A percentile compares a stretch with the other conserved stretches of the same genome.
These are phyloP conservation scores for Pythium biforme DNA, from an alignment of 352 stramenopile species.

Conservation along the genomic window DNA sequence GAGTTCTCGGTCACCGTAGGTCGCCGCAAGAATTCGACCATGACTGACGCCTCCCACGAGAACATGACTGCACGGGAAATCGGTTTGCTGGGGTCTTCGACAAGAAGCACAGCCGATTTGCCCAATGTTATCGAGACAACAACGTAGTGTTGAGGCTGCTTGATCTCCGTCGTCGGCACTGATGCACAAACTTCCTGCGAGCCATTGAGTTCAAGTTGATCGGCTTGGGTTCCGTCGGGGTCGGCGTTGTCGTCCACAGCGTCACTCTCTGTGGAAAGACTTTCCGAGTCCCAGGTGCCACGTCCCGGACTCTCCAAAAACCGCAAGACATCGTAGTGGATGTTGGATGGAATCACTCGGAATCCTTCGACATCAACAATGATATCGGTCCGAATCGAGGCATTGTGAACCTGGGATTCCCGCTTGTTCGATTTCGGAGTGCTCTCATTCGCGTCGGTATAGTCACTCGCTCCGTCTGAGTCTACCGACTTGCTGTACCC, in stretches of 20 bases:
- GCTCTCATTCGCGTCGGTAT: constrained; percentile 3
- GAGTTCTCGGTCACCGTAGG: constrained; percentile 25
- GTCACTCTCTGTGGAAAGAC: constrained; percentile 2
- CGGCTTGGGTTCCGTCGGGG: background rate
- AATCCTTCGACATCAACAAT: constrained; percentile 73
- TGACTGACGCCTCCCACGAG: constrained; percentile 73
- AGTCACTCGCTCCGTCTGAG: constrained; percentile 12
- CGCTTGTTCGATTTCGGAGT: background rate
- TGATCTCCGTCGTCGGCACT: background rate
- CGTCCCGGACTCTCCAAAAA: constrained; percentile 54
- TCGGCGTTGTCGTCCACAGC: constrained; percentile 2
- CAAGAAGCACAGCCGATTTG: constrained; percentile 63
- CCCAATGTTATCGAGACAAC: constrained; percentile 59
- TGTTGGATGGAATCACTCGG: constrained; percentile 79
- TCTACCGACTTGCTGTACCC: constrained; percentile 13
- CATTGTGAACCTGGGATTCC: constrained; percentile 27
- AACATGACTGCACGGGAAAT: constrained; percentile 77
- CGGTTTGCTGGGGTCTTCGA: constrained; percentile 67
- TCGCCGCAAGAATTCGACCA: constrained; percentile 58
- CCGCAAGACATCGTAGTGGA: constrained; percentile 71
- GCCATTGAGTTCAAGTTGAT: background rate
- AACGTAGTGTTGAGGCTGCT: constrained; percentile 29
- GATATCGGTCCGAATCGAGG: constrained; percentile 50
- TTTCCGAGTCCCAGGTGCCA: constrained; percentile 9
- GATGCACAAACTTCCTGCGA: background rate